Evolutionary conservation across 371 early-diverging fungal genomes (phyloP).

Genomic region (Gilbertella persicaria): DNA sequence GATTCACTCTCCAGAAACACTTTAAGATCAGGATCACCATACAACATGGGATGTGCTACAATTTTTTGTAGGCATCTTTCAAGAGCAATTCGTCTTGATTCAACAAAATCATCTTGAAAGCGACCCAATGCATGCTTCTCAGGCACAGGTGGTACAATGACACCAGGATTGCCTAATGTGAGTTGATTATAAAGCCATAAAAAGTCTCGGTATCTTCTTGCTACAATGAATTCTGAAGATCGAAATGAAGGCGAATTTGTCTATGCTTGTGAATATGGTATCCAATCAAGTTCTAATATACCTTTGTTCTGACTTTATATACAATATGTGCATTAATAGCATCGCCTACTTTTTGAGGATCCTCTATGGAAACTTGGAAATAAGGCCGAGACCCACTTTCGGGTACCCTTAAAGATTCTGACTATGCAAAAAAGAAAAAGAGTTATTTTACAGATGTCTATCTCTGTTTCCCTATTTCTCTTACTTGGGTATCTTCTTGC

Average conservation of each 20-base stretch:
- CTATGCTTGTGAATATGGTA: slow-evolving; percentile 30
- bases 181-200: slow-evolving; percentile 92
- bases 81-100: slow-evolving; percentile 79
- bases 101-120: slow-evolving; percentile 95
- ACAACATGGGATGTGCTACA: slow-evolving; percentile 81
- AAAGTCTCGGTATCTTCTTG: slow-evolving; percentile 91
- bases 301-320: slow-evolving; percentile 87
- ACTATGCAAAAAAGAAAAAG: slow-evolving; percentile 17
- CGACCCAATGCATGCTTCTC: slow-evolving; percentile 93
- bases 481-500: slow-evolving; percentile 26
- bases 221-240: slow-evolving; percentile 76
- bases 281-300: slow-evolving; percentile 23
- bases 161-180: slow-evolving; percentile 78
- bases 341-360: slow-evolving; percentile 91
- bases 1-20: slow-evolving; percentile 89
- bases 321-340: slow-evolving; percentile 84
- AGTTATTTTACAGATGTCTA: not conserved
- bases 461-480: not conserved
- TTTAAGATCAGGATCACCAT: slow-evolving; percentile 81
- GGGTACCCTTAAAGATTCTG: slow-evolving; percentile 46
- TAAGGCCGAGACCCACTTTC: slow-evolving; percentile 63
- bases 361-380: slow-evolving; percentile 79
- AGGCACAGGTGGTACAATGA: slow-evolving; percentile 92
- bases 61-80: slow-evolving; percentile 84
- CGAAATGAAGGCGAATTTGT: slow-evolving; percentile 79